A percentile compares a stretch with the other conserved stretches of the same genome.
Conservation (phyloP, 2,329 filamentous ascomycete genomes). For the Orbilia blumenaviensis region DNA sequence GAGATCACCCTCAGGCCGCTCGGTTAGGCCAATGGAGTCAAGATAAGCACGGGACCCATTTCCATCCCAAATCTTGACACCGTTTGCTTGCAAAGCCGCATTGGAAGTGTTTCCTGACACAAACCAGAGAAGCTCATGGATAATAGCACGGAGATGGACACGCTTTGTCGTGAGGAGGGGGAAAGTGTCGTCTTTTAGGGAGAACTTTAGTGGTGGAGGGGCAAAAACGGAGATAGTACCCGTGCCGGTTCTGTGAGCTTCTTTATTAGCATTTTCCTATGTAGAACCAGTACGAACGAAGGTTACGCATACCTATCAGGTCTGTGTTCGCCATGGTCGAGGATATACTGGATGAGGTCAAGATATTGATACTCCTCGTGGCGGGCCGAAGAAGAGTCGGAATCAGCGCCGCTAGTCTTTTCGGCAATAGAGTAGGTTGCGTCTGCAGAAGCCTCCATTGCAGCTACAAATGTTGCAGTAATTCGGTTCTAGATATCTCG, state of each 20-base stretch:
- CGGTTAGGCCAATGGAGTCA: slow-evolving; percentile 80
- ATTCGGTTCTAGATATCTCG: neutral
- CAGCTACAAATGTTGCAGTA: neutral
- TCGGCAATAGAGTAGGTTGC: slow-evolving; percentile 33
- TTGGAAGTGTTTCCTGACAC: slow-evolving; percentile 84
- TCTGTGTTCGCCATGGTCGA: slow-evolving; percentile 83
- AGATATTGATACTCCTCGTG: slow-evolving; percentile 97
- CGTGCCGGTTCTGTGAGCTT: slow-evolving; percentile 78
- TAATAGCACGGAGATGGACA: slow-evolving; percentile 88
- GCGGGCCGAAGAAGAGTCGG: slow-evolving; percentile 20
- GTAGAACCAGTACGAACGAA: neutral
- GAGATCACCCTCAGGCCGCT: slow-evolving; percentile 86
- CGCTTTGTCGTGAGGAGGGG: slow-evolving; percentile 97
- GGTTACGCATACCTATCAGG: slow-evolving; percentile 75
- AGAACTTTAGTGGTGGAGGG: slow-evolving; percentile 85
- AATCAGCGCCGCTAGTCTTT: slow-evolving; percentile 30
- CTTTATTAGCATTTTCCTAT: neutral
- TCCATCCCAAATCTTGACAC: slow-evolving; percentile 98
- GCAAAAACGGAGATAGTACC: slow-evolving; percentile 91
- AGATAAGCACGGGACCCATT: slow-evolving; percentile 92
- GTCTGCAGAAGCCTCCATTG: neutral
- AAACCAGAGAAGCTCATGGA: slow-evolving; percentile 97
- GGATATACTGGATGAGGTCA: slow-evolving; percentile 83
- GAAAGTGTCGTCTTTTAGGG: slow-evolving; percentile 79
- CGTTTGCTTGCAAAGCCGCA: slow-evolving; percentile 75